phyloP scores from a whole-genome alignment of 2,329 filamentous ascomycete species.

The Hirsutella minnesotensis region DNA sequence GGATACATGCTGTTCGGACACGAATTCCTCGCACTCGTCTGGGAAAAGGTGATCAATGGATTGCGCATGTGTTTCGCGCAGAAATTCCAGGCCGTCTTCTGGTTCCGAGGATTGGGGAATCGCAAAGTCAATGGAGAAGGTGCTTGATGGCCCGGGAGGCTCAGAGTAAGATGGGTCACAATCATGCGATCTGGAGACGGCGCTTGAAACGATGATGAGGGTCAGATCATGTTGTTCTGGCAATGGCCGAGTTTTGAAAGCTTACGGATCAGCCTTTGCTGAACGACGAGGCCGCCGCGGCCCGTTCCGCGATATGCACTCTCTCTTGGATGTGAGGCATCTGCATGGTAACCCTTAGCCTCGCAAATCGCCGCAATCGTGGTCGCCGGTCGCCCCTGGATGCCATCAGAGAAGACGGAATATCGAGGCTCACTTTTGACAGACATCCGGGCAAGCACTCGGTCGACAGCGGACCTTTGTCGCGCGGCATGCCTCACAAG shows the following conservation, averaged over 20 bases:
- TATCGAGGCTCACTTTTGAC: constrained; percentile 28
- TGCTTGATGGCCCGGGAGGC: constrained; percentile 30
- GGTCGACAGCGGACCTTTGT: constrained; percentile 42
- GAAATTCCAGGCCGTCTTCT: constrained; percentile 25
- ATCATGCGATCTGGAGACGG: background rate
- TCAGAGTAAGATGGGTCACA: background rate
- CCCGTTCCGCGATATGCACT: constrained; percentile 39
- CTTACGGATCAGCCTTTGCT: constrained; percentile 18
- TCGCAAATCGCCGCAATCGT: no score
- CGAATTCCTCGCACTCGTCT: constrained; percentile 5
- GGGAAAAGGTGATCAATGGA: constrained; percentile 29
- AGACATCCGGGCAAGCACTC: constrained; percentile 34
- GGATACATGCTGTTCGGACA: constrained; percentile 2
- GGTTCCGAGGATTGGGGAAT: constrained; percentile 27
- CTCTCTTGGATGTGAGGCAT: constrained; percentile 38
- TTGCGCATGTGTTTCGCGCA: constrained; percentile 30
- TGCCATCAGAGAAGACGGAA: no score
- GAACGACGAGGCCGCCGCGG: constrained; percentile 38
- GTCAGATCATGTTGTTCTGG: background rate
- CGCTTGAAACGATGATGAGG: constrained; percentile 6
- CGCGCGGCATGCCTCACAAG: constrained; percentile 41
- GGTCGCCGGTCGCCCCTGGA: no score
- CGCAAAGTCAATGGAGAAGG: constrained; percentile 40
- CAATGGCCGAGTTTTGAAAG: no score
- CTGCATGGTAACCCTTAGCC: no score